A percentile compares a stretch with the other conserved stretches of the same genome.
Conservation (phyloP, 2,329 filamentous ascomycete genomes). For the Didymellaceae sp. region DNA sequence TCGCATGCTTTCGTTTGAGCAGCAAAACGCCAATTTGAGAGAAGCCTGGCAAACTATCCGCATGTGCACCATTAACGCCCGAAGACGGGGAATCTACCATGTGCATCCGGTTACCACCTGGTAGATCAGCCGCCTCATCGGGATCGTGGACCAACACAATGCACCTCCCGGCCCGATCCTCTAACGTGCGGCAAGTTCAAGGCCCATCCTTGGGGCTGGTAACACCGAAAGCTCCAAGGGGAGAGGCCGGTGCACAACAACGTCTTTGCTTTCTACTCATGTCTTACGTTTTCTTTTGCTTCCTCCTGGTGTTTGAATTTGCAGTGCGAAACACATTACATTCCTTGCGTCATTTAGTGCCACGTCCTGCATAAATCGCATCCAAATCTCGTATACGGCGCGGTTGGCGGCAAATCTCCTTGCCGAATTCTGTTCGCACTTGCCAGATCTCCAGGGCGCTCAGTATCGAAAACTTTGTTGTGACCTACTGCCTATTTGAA, state of each 20-base stretch:
- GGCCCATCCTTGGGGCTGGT: slow-evolving; percentile 14
- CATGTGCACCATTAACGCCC: slow-evolving; percentile 2
- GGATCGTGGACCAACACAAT: slow-evolving; percentile 10
- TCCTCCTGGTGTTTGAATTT: slow-evolving; percentile 4
- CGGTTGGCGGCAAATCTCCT: slow-evolving; percentile 5
- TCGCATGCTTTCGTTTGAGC: slow-evolving; percentile 7
- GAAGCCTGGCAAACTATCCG: background rate
- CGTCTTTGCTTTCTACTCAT: slow-evolving; percentile 14
- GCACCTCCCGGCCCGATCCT: slow-evolving; percentile 17
- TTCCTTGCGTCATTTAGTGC: slow-evolving; percentile 16
- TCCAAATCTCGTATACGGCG: slow-evolving; percentile 1
- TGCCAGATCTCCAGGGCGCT: background rate
- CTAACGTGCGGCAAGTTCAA: slow-evolving; percentile 16
- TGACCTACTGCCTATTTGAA: background rate
- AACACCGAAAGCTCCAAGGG: slow-evolving; percentile 1
- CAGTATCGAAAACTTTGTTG: background rate
- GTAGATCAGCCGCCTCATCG: slow-evolving; percentile 19
- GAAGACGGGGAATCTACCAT: slow-evolving; percentile 8
- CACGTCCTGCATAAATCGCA: slow-evolving; percentile 12
- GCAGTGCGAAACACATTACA: slow-evolving; percentile 12
- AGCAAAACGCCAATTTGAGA: background rate
- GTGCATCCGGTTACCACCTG: slow-evolving; percentile 7
- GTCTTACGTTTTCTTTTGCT: slow-evolving; percentile 15
- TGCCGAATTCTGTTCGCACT: background rate
- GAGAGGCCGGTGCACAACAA: slow-evolving; percentile 3